Base-by-base conservation (phyloP, 257 asterid genomes). In the Linaria vulgaris region DNA sequence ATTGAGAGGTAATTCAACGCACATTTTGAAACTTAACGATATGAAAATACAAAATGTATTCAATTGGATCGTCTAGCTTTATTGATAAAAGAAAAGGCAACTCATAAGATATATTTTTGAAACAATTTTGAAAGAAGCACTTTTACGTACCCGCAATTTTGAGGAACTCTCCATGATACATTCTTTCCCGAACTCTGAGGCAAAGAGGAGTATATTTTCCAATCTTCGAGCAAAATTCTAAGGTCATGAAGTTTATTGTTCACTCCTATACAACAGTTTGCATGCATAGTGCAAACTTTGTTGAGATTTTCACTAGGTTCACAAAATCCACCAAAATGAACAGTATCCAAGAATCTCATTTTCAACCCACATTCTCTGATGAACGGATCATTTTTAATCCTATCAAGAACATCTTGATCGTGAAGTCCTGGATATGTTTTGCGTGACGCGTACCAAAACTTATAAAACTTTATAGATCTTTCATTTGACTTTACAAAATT, bases 241-340 rank as follows among this genome's bases (percentile, higher is more conserved):
- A 87, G 94, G 78, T 87, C 94, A 9, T 87, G 88, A 74, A 87
- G 82, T 70, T 87, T 87, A 68, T 72, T 80, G 16, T 64, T 59
- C 69, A 85, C 70, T 12, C 95, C 95, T n/a, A 79, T 73, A 58
- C 95, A 87, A 76, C 92, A 87, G 74, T 87, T 87, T 54, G 95
- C 92, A 59, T 84, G 92, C 92, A 87, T 84, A 1, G 92, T 87
- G 58, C 95, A 84, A 30, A 85, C 94, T 37, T 39, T 73, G 66
- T 78, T 73, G 31, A 85, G 74, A 74, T 87, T 81, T 72, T 69
- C 59, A 69, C 94, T 85, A 15, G 90, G 90, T 75, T 87, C 90
- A 72, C 95, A 87, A 76, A 87, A 87, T 20, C 94, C 94, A 31
- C 95, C 94, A 12, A 82, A 87, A 59, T 65, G 70, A 17, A 74